Evolutionary conservation across 2,329 filamentous ascomycete species (phyloP), one percentile per base, ranked within the genome.

Genomic region (Aureobasidium pullulans): DNA sequence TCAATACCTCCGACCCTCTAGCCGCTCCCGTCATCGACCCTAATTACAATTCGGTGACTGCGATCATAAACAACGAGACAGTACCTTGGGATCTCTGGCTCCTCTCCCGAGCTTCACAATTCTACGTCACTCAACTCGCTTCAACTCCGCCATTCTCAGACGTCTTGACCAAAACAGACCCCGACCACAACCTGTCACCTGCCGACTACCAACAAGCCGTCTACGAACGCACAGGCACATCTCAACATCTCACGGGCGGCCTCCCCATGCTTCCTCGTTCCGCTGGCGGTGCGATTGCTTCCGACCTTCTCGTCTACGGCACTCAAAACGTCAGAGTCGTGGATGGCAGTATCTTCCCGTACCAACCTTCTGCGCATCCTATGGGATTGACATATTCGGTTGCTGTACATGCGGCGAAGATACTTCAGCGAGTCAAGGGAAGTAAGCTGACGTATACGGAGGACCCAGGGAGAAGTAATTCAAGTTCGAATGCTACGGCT

Each of bases 211-310:
- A 57, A 19, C 52, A 46, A 46, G 23, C 11, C 13, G 52, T 57
- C 11, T 57, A 10, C 9, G 52, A 57, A n/a, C 52, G 52, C 15
- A 46, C 42, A n/a, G 52, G 52, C 15, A 57, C 52, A 2, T 57
- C 52, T 7, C 52, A 57, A 32, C 40, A 57, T 37, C 52, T 57
- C 16, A 57, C 52, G 8, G 52, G 52, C 6, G 52, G 52, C 1
- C 3, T 44, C 1, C 67, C 67, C 16, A 73, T 73, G 71, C 61
- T 68, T 64, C 47, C 61, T 1, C 58, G 50, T 32, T 64, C 66
- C 7, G 47, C 66, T 15, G 70, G 70, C 1, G 71, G 71, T 16
- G 71, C 72, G 2, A 70, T 73, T 1, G 67, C 72, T 63, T n/a
- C 31, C 0, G 54, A 69, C 49, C 64, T 68, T 29, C 66, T 54